Base-by-base conservation (phyloP, 331 rosid species). In the Rosa hybrid region DNA sequence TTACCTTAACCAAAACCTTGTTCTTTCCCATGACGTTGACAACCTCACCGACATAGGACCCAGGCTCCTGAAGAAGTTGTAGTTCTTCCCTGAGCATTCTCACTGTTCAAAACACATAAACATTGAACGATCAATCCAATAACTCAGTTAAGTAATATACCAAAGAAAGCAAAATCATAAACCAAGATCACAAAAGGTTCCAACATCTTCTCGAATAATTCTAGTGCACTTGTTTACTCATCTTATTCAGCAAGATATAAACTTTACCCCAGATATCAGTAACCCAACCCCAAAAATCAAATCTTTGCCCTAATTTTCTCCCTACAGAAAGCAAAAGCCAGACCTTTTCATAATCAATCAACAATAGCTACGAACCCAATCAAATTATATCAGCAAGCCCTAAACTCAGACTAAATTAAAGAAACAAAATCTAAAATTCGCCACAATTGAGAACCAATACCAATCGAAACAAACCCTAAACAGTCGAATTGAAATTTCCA, bases 21-120 rank as follows among this genome's bases (percentile, higher is more conserved):
- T 90, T 96, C 84, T 96, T 96, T 42, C 99, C 99, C 99, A 96
- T 96, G 59, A 93, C 99, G 85, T 96, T 96, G 48, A 96, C 98
- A 74, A 96, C 99, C 88, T 96, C 99, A 45, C 99, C 99, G 1
- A 96, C 99, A 82, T 96, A 96, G 0, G 99, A 96, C 56, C 99
- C 99, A 3, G 99, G 99, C 82, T 96, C 99, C 86, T 96, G 99
- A 77, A 96, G 98, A 86, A 93, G 91, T 88, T 96, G 99, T 39
- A 96, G 86, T 72, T 96, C 99, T 88, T 96, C 99, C 42, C 97
- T 89, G 9, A 96, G 99, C 99, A 93, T 91, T 87, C 99, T 91
- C 94, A 96, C 98, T 96, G 91, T 79, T 76, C 69, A 68, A 85
- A 77, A 12, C 67, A 71, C 60, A 41, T 3, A 60, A 27, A 56